These are phyloP conservation scores for Hyaloscypha variabilis DNA, from an alignment of 495 filamentous ascomycete species.

Conservation along the genomic window DNA sequence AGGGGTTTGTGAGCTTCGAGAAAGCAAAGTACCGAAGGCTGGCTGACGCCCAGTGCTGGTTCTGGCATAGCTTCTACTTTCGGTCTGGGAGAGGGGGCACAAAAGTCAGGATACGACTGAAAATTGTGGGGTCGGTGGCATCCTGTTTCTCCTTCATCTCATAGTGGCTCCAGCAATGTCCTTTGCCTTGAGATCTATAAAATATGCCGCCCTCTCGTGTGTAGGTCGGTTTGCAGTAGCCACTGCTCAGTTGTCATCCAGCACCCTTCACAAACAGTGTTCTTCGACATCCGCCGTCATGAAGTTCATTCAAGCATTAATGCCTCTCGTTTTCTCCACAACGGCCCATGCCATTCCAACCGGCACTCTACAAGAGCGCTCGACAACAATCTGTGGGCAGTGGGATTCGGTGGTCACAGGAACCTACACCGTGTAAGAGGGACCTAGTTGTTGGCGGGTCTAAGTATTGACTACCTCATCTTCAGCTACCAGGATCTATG, in stretches of 20 bases:
- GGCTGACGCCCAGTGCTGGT: too few species aligned
- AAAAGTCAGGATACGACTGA: not conserved
- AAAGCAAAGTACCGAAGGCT: not conserved
- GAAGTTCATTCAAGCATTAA: slow-evolving; percentile 21
- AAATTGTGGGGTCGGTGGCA: not conserved
- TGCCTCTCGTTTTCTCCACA: slow-evolving; percentile 33
- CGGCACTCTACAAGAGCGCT: slow-evolving; percentile 42
- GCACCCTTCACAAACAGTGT: not conserved
- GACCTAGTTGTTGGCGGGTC: not conserved
- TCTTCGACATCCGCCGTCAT: slow-evolving; percentile 1
- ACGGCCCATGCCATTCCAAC: slow-evolving; percentile 43
- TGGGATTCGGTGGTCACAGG: slow-evolving; percentile 47
- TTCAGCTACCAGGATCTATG: slow-evolving; percentile 51
- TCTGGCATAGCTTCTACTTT: not conserved
- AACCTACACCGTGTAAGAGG: slow-evolving; percentile 46
- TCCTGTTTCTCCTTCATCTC: slow-evolving; percentile 12
- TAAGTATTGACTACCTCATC: not conserved
- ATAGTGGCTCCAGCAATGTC: not conserved
- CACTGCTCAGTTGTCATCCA: not conserved
- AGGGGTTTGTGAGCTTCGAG: not conserved
- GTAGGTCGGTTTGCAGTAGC: not conserved
- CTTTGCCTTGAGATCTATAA: not conserved
- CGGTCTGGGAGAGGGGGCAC: too few species aligned
- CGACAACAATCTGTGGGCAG: slow-evolving; percentile 52
- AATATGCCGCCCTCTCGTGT: not conserved